Evolutionary conservation across 164 flowering plant genomes (phyloP), one percentile per base, ranked within the genome.

Genomic region (Vitis amurensis): DNA sequence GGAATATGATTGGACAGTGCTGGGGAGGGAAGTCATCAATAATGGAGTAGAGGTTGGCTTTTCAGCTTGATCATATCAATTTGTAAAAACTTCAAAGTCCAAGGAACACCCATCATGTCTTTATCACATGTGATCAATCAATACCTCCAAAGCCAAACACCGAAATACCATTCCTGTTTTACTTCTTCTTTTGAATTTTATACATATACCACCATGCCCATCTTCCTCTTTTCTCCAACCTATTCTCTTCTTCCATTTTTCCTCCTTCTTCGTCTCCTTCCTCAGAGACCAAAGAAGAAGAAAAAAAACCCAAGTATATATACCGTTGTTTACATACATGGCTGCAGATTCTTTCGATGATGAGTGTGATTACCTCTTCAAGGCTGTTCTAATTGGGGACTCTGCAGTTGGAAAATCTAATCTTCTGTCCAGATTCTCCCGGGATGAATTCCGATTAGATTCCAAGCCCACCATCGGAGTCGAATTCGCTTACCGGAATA

Each of bases 381-480:
- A 89, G 80, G 79, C 89, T 2, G 88, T 89, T 44, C 71, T 89
- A 51, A 83, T 86, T 10, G 94, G 94, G 0, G 94, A 89, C 68
- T 87, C 94, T 0, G 94, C 82, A 0, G 94, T 87, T 2, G 91
- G 94, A 50, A 89, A 89, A 77, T 89, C 93, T 0, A 89, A 89
- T 68, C 85, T 89, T 16, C 78, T 89, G 9, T 89, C 88, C 4
- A 82, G 94, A 62, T 88, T 86, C 65, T 61, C 91, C 0, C 62
- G 64, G 16, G 77, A 82, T 68, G 87, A 86, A 56, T 89, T 89
- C 47, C 81, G 83, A 8, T 79, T 85, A 16, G 94, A 89, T 64
- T 86, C 91, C 1, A 89, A 86, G 81, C 91, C 94, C 1, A 89
- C 94, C 11, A 89, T 89, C 19, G 91, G 94, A 0, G 94, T 89